phyloP scores from a whole-genome alignment of 108 stramenopile species.

The Fragilariopsis cylindrus region DNA sequence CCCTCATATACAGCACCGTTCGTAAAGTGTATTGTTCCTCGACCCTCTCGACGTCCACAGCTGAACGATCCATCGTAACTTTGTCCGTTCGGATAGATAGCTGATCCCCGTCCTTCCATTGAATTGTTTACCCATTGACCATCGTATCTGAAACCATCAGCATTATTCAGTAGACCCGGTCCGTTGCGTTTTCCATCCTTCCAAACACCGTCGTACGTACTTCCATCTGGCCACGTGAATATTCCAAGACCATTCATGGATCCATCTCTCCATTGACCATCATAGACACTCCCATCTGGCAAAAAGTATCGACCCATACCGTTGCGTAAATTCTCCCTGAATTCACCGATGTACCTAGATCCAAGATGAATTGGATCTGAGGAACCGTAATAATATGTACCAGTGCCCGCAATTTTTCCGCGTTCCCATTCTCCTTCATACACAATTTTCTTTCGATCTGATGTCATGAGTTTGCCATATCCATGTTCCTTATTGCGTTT shows the following conservation, averaged over 20 bases:
- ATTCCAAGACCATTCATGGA: constrained; percentile 68
- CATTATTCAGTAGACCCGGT: constrained; percentile 63
- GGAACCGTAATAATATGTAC: constrained; percentile 72
- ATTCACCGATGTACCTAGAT: constrained; percentile 81
- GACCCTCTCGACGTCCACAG: constrained; percentile 79
- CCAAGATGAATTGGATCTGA: constrained; percentile 10
- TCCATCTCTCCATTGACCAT: constrained; percentile 88
- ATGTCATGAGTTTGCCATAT: constrained; percentile 67
- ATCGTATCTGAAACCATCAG: constrained; percentile 88
- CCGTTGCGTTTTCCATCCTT: constrained; percentile 78
- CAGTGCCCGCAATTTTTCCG: constrained; percentile 81
- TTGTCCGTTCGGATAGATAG: constrained; percentile 85
- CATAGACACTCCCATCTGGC: constrained; percentile 72
- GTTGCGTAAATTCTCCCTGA: constrained; percentile 76
- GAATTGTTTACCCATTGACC: constrained; percentile 86
- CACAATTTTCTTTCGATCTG: constrained; percentile 71
- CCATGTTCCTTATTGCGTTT: constrained; percentile 87
- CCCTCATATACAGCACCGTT: constrained; percentile 90
- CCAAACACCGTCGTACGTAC: constrained; percentile 83
- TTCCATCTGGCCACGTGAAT: constrained; percentile 79
- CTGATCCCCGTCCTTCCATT: constrained; percentile 89
- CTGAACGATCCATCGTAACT: constrained; percentile 82
- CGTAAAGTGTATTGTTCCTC: constrained; percentile 82
- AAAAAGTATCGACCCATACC: constrained; percentile 74
- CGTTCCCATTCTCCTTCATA: constrained; percentile 88